Evolutionary conservation across 306 rosid genomes (phyloP), one percentile per base, ranked within the genome.

Genomic region (Begonia loranthoides): DNA sequence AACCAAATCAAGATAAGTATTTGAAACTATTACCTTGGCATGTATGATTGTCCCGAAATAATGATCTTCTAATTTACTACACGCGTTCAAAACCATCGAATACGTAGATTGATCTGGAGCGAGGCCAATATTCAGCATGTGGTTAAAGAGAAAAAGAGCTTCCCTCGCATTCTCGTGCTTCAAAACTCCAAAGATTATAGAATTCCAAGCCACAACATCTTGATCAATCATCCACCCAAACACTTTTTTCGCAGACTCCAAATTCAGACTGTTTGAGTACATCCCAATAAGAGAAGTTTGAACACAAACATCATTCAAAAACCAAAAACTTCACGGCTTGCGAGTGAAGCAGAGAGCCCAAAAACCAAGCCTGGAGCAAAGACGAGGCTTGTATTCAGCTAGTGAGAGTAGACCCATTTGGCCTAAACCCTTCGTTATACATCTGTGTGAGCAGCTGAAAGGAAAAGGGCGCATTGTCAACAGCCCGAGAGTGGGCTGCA

Each of bases 191-290:
- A 64, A 44, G 47, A 82, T 85, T 61, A 80, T 71, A 33, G 97
- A 76, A 70, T 85, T 90, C 92, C 94, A 78, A 64, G 87, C 74
- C 41, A 85, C 75, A 45, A 36, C 65, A 61, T 85, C 97, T 73
- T 63, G 82, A 52, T 71, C 66, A 24, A 56, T 55, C 55, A 80
- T 70, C 61, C 73, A 68, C 54, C 53, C 52, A 46, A 82, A 85
- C 58, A 78, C 73, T 54, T 60, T 72, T 19, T 69, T 66, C 8
- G 86, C 85, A 9, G 95, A 74, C 9, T 54, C 17, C 74, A 85
- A 54, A 65, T 82, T 86, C 63, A 68, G 55, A 55, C 87, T 69
- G 55, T 24, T 72, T 0, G 90, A 82, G 78, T 89, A 78, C 93
- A 80, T 73, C 43, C 79, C 80, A 64, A 85, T 78, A 49, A 90